phyloP scores from a whole-genome alignment of 2,329 filamentous ascomycete species.

The Stachybotrys echinatus region DNA sequence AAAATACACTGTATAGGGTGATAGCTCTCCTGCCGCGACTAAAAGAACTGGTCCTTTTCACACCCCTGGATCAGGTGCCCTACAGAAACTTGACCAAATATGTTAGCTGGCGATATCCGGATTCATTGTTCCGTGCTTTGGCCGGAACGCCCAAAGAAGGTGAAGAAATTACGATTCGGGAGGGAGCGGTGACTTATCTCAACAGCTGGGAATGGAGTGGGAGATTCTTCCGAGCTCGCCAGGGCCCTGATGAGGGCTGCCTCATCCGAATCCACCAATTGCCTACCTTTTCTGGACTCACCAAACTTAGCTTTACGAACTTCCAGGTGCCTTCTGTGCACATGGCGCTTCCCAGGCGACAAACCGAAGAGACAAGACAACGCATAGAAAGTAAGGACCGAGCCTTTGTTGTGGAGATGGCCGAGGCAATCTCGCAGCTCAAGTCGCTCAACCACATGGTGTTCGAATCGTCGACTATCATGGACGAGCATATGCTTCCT shows the following conservation, averaged over 20 bases:
- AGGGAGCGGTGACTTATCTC: too few species aligned
- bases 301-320: conserved; percentile 56
- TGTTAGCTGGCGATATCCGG: conserved; percentile 66
- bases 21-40: conserved; percentile 62
- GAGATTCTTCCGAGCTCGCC: conserved; percentile 37
- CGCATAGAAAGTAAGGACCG: conserved; percentile 33
- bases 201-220: conserved; percentile 59
- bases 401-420: conserved; percentile 32
- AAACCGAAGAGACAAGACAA: conserved; percentile 23
- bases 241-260: conserved; percentile 37
- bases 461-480: conserved; percentile 69
- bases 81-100: conserved; percentile 53
- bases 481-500: conserved; percentile 63
- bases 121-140: conserved; percentile 60
- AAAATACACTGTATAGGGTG: conserved; percentile 38
- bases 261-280: conserved; percentile 48
- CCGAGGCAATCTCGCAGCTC: conserved; percentile 37
- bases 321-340: conserved; percentile 51
- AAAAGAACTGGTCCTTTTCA: conserved; percentile 65
- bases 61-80: conserved; percentile 62
- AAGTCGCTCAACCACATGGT: conserved; percentile 61
- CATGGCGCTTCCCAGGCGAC: conserved; percentile 25
- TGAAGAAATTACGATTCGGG: too few species aligned
- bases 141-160: conserved; percentile 41
- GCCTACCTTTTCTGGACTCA: conserved; percentile 50